A percentile compares a stretch with the other conserved stretches of the same genome.
These are phyloP conservation scores for Penicillium atrosanguineum DNA, from an alignment of 495 filamentous ascomycete genomes.

Conservation along the genomic window DNA sequence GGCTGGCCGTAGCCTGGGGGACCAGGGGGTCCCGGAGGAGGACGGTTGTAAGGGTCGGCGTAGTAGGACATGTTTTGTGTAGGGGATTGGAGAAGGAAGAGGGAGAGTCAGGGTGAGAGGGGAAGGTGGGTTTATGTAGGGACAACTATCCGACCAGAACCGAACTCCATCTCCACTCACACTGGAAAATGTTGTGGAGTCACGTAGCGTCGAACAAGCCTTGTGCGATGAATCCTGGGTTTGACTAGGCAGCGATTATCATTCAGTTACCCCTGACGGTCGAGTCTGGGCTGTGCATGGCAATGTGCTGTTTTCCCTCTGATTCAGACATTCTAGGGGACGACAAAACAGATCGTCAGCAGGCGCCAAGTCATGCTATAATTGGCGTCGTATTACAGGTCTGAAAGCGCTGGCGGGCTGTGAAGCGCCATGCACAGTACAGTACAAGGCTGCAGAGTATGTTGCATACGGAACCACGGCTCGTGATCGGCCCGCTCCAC, in stretches of 20 bases:
- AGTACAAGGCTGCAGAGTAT: background rate
- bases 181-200: background rate
- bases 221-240: background rate
- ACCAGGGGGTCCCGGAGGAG: constrained; percentile 2
- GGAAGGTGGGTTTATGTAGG: constrained; percentile 5
- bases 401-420: no score
- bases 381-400: background rate
- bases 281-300: background rate
- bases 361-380: background rate
- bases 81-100: background rate
- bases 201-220: background rate
- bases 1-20: constrained; percentile 1
- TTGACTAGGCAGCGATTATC: constrained; percentile 21
- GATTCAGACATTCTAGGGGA: background rate
- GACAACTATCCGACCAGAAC: background rate
- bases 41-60: constrained; percentile 19
- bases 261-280: background rate
- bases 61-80: constrained; percentile 29
- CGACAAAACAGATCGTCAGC: background rate
- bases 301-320: background rate
- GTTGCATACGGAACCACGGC: background rate
- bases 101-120: constrained; percentile 2
- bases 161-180: background rate
- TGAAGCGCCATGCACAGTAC: background rate
- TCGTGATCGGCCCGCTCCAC: background rate